These are phyloP conservation scores for Suillus alpinus DNA, from an alignment of 768 basidiomycete species.

Conservation along the genomic window DNA sequence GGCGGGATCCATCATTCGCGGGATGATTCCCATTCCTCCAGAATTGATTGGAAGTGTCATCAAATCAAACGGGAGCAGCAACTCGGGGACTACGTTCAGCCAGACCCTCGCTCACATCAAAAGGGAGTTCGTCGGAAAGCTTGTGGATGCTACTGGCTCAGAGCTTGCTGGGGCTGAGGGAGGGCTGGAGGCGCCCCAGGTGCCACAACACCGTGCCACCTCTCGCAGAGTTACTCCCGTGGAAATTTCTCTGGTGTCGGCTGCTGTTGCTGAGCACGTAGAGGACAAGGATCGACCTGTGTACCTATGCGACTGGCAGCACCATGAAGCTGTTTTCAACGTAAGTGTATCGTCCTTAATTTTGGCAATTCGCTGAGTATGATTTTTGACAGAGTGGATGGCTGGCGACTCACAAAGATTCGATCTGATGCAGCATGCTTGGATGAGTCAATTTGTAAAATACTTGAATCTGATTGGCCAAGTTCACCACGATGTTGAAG, in stretches of 20 bases:
- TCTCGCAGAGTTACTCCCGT: constrained; percentile 16
- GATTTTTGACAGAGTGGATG: constrained; percentile 3
- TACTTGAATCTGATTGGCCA: not conserved
- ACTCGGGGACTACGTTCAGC: constrained; percentile 11
- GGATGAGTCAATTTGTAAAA: not conserved
- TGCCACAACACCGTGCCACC: constrained; percentile 5
- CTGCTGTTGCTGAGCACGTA: constrained; percentile 19
- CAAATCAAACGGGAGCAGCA: constrained; percentile 7
- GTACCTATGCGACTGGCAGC: constrained; percentile 22
- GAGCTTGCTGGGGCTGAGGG: constrained; percentile 18
- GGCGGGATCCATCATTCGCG: constrained; percentile 16
- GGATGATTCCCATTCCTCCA: constrained; percentile 23
- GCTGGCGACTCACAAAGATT: constrained; percentile 4
- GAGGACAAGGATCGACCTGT: constrained; percentile 15
- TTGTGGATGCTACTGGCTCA: constrained; percentile 15
- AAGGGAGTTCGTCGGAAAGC: constrained; percentile 12
- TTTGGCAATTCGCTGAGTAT: not conserved
- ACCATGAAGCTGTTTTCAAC: constrained; percentile 17
- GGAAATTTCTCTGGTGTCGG: constrained; percentile 20
- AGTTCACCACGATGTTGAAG: not conserved
- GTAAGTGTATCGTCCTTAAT: constrained; percentile 11
- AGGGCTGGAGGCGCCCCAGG: not conserved
- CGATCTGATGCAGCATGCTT: not conserved
- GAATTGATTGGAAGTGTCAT: constrained; percentile 21
- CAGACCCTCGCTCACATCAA: constrained; percentile 13